phyloP scores from a whole-genome alignment of 331 rosid genomes.

The Acacia concinna region DNA sequence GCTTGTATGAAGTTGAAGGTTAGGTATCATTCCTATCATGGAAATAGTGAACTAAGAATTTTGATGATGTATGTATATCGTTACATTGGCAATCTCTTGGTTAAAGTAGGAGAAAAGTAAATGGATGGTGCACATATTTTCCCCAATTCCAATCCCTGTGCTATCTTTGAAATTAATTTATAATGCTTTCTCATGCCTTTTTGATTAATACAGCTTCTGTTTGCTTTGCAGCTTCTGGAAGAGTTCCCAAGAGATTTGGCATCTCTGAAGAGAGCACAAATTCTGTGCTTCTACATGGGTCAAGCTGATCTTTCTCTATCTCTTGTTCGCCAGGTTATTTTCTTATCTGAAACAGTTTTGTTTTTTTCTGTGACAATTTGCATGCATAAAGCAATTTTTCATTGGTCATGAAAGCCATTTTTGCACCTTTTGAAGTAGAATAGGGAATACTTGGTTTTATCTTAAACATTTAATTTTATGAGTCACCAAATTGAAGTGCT shows the following conservation, averaged over 20 bases:
- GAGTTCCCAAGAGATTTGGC: constrained; percentile 77
- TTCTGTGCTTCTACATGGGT: constrained; percentile 76
- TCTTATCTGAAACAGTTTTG: constrained; percentile 19
- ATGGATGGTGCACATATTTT: constrained; percentile 6
- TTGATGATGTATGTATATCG: constrained; percentile 9
- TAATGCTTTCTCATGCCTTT: not conserved
- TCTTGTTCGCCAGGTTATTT: constrained; percentile 73
- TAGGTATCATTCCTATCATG: not conserved
- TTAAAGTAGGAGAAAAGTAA: not conserved
- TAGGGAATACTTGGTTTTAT: not conserved
- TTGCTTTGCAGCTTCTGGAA: constrained; percentile 64
- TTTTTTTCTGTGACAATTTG: constrained; percentile 19
- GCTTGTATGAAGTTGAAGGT: constrained; percentile 17
- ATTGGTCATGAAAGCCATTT: not conserved
- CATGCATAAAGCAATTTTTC: not conserved
- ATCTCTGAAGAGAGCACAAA: constrained; percentile 85
- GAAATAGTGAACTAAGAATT: constrained; percentile 14
- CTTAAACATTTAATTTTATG: not conserved
- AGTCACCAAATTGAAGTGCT: not conserved
- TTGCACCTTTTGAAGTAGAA: not conserved
- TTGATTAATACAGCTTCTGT: constrained; percentile 14
- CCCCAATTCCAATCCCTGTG: constrained; percentile 8
- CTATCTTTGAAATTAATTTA: constrained; percentile 22
- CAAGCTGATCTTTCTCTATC: constrained; percentile 56
- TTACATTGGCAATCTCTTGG: not conserved